Evolutionary conservation across 306 rosid genomes (phyloP).

Genomic region (Boehmeria nivea): DNA sequence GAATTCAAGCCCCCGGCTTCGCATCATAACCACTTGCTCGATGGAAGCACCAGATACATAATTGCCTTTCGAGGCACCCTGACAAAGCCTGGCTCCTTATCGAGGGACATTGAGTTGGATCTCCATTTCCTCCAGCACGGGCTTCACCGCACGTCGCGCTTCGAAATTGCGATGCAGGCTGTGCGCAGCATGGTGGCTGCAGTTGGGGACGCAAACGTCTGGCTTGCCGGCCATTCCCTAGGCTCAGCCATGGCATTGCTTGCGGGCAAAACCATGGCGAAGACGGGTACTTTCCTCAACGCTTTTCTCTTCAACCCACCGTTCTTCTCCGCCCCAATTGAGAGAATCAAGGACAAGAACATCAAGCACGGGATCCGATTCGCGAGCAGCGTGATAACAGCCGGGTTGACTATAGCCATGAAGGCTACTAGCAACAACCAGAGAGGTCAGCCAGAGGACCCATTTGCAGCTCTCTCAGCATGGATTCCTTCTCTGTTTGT

Average conservation of each 20-base stretch:
- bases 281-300: conserved; percentile 42
- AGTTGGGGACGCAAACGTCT: conserved; percentile 57
- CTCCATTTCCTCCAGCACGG: conserved; percentile 49
- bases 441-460: conserved; percentile 35
- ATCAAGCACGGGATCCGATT: conserved; percentile 64
- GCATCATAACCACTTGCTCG: conserved; percentile 28
- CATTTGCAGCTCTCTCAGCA: conserved; percentile 53
- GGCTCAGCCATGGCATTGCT: conserved; percentile 94
- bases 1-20: conserved; percentile 65
- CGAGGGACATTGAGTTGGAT: conserved; percentile 68
- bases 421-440: conserved; percentile 48
- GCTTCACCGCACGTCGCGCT: conserved; percentile 75
- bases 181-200: conserved; percentile 63
- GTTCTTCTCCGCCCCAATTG: conserved; percentile 74
- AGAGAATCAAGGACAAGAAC: conserved; percentile 57
- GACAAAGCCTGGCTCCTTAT: conserved; percentile 44
- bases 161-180: conserved; percentile 67
- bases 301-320: conserved; percentile 91
- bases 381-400: conserved; percentile 70
- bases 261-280: conserved; percentile 78
- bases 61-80: conserved; percentile 87
- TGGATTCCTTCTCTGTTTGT: conserved; percentile 83
- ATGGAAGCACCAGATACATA: conserved; percentile 58
- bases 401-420: conserved; percentile 71
- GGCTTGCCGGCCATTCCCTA: conserved; percentile 91